These are phyloP conservation scores for Emergomyces pasteurianus DNA, from an alignment of 2,329 filamentous ascomycete species.

Conservation along the genomic window DNA sequence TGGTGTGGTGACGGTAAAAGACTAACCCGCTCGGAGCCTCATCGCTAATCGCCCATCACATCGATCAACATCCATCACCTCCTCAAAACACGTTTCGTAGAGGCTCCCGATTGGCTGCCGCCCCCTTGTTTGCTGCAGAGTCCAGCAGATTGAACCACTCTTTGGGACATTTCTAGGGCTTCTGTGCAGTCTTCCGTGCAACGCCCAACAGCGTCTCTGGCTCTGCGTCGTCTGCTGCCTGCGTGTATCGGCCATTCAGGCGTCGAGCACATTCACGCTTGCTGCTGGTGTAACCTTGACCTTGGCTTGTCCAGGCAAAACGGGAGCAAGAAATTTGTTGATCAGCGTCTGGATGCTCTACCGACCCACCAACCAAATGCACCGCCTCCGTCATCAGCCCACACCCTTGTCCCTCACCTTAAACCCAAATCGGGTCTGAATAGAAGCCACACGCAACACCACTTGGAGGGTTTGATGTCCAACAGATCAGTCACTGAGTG, in stretches of 20 bases:
- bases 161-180: neutral
- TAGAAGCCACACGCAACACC: conserved; percentile 1
- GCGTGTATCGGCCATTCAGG: neutral
- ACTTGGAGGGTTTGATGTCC: neutral
- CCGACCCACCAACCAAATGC: neutral
- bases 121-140: neutral
- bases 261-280: neutral
- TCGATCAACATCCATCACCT: neutral
- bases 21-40: neutral
- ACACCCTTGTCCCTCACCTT: neutral
- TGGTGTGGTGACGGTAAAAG: neutral
- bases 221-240: neutral
- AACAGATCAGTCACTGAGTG: neutral
- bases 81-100: neutral
- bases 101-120: neutral
- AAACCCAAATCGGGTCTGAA: conserved; percentile 1
- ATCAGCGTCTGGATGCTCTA: neutral
- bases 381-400: neutral
- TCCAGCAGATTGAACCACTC: neutral
- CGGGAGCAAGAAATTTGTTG: neutral
- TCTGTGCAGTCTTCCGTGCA: neutral
- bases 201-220: neutral
- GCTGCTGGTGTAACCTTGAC: too few relatives aligned
- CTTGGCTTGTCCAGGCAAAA: too few relatives aligned
- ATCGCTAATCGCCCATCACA: neutral